phyloP scores from a whole-genome alignment of 495 filamentous ascomycete genomes.

The Hypoxylon perforatum region DNA sequence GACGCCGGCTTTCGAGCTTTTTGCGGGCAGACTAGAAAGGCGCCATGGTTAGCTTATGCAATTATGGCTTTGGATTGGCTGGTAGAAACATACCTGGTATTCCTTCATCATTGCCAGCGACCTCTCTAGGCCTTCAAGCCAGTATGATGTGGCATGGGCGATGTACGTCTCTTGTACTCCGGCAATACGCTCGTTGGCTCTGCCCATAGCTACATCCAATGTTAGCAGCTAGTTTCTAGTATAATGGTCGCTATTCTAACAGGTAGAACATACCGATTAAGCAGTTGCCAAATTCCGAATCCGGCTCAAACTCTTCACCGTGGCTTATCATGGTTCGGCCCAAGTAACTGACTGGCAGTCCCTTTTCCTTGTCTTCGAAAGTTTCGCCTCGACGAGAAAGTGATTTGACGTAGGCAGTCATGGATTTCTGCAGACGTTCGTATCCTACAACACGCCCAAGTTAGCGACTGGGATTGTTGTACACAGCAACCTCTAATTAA shows the following conservation, averaged over 20 bases:
- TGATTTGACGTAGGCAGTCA: constrained; percentile 90
- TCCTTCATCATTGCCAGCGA: constrained; percentile 97
- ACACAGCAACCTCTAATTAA: not conserved
- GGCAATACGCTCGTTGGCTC: constrained; percentile 87
- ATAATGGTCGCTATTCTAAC: not conserved
- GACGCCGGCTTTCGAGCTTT: constrained; percentile 90
- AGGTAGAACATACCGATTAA: constrained; percentile 71
- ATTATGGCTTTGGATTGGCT: not conserved
- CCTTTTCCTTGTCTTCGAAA: constrained; percentile 84
- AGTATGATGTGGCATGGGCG: constrained; percentile 81
- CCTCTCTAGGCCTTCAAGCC: constrained; percentile 91
- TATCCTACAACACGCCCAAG: constrained; percentile 10
- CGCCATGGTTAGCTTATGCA: constrained; percentile 27
- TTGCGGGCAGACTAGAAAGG: constrained; percentile 78
- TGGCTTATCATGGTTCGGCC: constrained; percentile 90
- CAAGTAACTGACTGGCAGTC: constrained; percentile 80
- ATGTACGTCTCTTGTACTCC: constrained; percentile 89
- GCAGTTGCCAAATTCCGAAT: constrained; percentile 93
- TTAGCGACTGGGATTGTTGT: constrained; percentile 8
- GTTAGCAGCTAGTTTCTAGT: constrained; percentile 4
- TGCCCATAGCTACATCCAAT: constrained; percentile 70
- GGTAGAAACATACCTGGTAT: constrained; percentile 74
- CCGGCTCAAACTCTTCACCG: constrained; percentile 91
- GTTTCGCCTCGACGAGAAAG: constrained; percentile 86
- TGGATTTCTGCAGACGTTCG: constrained; percentile 89